phyloP scores from a whole-genome alignment of 176 grass and related monocot species.

The Alloteropsis semialata region DNA sequence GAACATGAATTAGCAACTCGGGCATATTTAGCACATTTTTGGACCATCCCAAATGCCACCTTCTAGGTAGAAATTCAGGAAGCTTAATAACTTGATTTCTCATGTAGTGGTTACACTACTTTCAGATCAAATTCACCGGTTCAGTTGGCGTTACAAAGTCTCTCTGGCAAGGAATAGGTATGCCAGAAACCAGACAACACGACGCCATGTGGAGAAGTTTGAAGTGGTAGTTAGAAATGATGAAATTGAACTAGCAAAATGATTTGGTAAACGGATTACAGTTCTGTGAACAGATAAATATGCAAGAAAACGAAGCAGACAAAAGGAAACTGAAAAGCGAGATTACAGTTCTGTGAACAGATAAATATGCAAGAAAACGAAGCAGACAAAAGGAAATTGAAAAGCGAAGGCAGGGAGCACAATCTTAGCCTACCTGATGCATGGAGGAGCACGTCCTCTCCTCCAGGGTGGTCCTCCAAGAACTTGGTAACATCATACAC shows the following conservation, averaged over 20 bases:
- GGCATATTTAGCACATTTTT: background rate
- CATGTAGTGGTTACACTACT: background rate
- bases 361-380: background rate
- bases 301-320: background rate
- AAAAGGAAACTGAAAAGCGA: background rate
- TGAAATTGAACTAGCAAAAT: background rate
- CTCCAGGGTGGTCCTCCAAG: constrained; percentile 75
- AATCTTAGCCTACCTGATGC: constrained; percentile 49
- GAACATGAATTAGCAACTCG: background rate
- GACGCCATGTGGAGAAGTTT: background rate
- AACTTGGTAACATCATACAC: constrained; percentile 88
- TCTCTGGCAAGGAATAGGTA: background rate
- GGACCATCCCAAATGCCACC: background rate
- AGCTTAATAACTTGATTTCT: background rate
- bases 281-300: background rate
- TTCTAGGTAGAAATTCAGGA: background rate
- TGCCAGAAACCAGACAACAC: background rate
- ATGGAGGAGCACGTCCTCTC: constrained; percentile 73
- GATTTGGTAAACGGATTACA: background rate
- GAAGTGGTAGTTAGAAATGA: background rate
- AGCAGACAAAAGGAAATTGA: background rate
- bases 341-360: too few relatives aligned
- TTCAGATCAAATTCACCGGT: background rate
- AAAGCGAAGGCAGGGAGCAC: background rate
- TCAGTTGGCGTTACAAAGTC: background rate